Conservation (phyloP, 164 flowering plant species). For the Vitis amurensis region DNA sequence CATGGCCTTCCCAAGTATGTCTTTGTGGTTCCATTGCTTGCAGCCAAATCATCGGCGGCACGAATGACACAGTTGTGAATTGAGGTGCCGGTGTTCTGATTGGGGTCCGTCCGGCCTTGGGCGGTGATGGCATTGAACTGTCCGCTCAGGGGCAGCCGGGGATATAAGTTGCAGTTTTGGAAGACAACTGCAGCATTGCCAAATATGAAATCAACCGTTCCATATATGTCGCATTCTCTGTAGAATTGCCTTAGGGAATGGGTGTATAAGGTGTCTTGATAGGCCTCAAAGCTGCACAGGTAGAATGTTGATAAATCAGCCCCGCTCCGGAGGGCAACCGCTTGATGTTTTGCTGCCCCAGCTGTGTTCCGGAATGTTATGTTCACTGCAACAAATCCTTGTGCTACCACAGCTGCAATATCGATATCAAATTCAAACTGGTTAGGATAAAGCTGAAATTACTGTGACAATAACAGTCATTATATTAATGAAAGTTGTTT, state of each 20-base stretch:
- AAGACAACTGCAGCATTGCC: slow-evolving; percentile 48
- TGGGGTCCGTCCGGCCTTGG: slow-evolving; percentile 45
- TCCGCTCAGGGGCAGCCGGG: slow-evolving; percentile 34
- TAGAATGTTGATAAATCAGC: slow-evolving; percentile 46
- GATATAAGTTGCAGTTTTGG: slow-evolving; percentile 46
- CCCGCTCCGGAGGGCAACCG: slow-evolving; percentile 42
- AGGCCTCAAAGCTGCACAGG: slow-evolving; percentile 48
- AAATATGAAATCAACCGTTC: slow-evolving; percentile 52
- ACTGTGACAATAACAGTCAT: not conserved
- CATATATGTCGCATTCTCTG: slow-evolving; percentile 47
- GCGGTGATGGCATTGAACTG: slow-evolving; percentile 54
- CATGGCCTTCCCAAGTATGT: slow-evolving; percentile 54
- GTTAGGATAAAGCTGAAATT: not conserved
- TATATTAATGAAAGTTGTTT: not conserved
- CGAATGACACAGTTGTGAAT: slow-evolving; percentile 28
- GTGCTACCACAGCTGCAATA: slow-evolving; percentile 37
- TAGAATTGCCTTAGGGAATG: slow-evolving; percentile 48
- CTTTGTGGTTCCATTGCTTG: slow-evolving; percentile 11
- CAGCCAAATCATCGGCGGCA: slow-evolving; percentile 39
- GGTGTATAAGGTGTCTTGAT: slow-evolving; percentile 50
- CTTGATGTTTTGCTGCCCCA: slow-evolving; percentile 47
- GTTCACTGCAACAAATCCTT: slow-evolving; percentile 33
- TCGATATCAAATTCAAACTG: not conserved
- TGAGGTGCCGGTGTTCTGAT: slow-evolving; percentile 49
- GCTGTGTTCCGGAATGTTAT: slow-evolving; percentile 52